Conservation (phyloP, 2,329 filamentous ascomycete species). For the Fusarium stilboides region DNA sequence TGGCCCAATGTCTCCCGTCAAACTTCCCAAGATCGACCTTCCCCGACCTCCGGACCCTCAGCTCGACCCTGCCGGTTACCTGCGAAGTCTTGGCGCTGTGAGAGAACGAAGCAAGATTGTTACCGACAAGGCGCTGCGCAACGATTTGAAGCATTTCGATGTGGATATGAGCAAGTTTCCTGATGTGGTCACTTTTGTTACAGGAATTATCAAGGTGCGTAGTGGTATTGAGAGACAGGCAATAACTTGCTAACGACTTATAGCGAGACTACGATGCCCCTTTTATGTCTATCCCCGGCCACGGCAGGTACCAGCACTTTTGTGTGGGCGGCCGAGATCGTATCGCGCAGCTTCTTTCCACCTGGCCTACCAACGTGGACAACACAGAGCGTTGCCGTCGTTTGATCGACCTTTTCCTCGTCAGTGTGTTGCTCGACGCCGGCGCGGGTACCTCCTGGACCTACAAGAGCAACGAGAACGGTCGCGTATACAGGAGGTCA, state of each 20-base stretch:
- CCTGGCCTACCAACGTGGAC: slow-evolving; percentile 79
- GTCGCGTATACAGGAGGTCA: slow-evolving; percentile 84
- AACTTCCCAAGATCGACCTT: slow-evolving; percentile 82
- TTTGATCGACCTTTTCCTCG: slow-evolving; percentile 81
- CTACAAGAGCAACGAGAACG: slow-evolving; percentile 93
- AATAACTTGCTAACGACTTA: slow-evolving; percentile 20
- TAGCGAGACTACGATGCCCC: slow-evolving; percentile 71
- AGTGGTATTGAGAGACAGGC: not conserved
- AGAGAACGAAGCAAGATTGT: slow-evolving; percentile 83
- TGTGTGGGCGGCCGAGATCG: slow-evolving; percentile 83
- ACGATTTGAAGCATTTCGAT: slow-evolving; percentile 87
- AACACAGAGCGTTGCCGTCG: slow-evolving; percentile 81
- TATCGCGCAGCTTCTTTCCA: slow-evolving; percentile 78
- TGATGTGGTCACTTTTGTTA: slow-evolving; percentile 87
- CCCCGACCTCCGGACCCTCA: slow-evolving; percentile 89
- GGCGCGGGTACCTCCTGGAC: slow-evolving; percentile 93
- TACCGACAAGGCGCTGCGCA: slow-evolving; percentile 81
- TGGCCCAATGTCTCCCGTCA: slow-evolving; percentile 66
- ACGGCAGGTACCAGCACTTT: slow-evolving; percentile 89
- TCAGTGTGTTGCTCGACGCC: slow-evolving; percentile 87
- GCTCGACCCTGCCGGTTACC: slow-evolving; percentile 89
- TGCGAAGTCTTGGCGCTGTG: slow-evolving; percentile 90
- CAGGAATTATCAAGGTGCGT: slow-evolving; percentile 92
- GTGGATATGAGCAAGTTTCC: slow-evolving; percentile 89
- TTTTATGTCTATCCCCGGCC: slow-evolving; percentile 80